phyloP scores from a whole-genome alignment of 2,329 filamentous ascomycete species.

The Talaromyces atroroseus region DNA sequence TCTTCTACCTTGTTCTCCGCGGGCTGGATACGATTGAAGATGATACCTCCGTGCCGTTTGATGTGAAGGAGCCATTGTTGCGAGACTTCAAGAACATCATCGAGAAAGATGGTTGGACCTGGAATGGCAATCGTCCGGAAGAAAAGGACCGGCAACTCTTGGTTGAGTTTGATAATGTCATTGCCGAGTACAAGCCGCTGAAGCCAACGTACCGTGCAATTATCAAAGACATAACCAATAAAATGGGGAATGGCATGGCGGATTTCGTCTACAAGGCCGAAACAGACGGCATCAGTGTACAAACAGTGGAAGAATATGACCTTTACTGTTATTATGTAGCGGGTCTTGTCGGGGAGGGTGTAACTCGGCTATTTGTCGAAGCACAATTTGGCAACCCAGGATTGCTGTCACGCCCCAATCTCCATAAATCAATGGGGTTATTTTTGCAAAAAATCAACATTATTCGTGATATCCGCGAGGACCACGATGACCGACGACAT shows the following conservation, averaged over 20 bases:
- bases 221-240: constrained; percentile 84
- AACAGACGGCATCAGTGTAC: constrained; percentile 70
- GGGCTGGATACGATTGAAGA: constrained; percentile 98
- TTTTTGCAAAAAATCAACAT: constrained; percentile 99
- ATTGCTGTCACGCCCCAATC: constrained; percentile 68
- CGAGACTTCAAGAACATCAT: constrained; percentile 75
- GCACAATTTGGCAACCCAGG: constrained; percentile 80
- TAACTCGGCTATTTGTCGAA: constrained; percentile 85
- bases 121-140: constrained; percentile 73
- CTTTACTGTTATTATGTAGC: constrained; percentile 97
- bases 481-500: constrained; percentile 76
- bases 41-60: constrained; percentile 84
- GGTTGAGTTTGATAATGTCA: constrained; percentile 83
- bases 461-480: constrained; percentile 90
- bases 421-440: constrained; percentile 94
- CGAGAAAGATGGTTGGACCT: constrained; percentile 84
- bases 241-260: constrained; percentile 99
- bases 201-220: constrained; percentile 79
- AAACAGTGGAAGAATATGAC: constrained; percentile 85
- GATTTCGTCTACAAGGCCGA: constrained; percentile 86
- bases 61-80: constrained; percentile 78
- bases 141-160: constrained; percentile 93
- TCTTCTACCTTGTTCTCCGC: constrained; percentile 91
- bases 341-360: constrained; percentile 92
- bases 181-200: constrained; percentile 80